phyloP scores from a whole-genome alignment of 345 rosid genomes.

The Theobroma cacao region DNA sequence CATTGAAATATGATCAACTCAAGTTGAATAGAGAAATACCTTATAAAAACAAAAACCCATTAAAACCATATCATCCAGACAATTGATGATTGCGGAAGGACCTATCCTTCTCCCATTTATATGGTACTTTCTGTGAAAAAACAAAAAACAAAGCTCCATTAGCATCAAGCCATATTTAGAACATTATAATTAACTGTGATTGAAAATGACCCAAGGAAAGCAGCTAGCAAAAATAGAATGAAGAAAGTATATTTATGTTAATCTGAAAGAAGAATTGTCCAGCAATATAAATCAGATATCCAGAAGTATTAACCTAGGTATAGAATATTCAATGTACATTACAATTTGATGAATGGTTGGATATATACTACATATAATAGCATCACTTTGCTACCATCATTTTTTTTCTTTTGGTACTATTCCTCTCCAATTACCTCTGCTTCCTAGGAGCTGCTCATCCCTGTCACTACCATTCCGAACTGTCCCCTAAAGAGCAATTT shows the following conservation, averaged over 20 bases:
- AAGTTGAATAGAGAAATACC: constrained; percentile 3
- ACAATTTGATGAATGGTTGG: not conserved
- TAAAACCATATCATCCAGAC: constrained; percentile 1
- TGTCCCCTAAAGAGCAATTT: constrained; percentile 11
- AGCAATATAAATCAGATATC: not conserved
- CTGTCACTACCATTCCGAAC: constrained; percentile 2
- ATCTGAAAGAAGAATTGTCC: not conserved
- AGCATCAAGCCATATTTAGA: not conserved
- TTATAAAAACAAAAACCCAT: not conserved
- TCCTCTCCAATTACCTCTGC: constrained; percentile 4
- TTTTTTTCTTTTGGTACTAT: not conserved
- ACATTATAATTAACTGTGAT: no score
- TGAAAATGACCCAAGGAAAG: not conserved
- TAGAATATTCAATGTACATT: not conserved
- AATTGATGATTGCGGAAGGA: not conserved
- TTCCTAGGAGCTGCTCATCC: constrained; percentile 10
- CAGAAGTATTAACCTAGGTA: constrained; percentile 1
- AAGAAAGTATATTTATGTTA: not conserved
- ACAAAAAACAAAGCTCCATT: not conserved
- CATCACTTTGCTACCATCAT: not conserved
- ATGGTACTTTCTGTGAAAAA: not conserved
- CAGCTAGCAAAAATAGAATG: not conserved
- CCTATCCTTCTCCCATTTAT: not conserved
- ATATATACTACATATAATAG: not conserved
- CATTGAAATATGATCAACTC: not conserved